Percentiles rank a stretch among this genome's conserved stretches.
Evolutionary conservation across 768 basidiomycete genomes (phyloP).

Genomic region (Suillus luteus): DNA sequence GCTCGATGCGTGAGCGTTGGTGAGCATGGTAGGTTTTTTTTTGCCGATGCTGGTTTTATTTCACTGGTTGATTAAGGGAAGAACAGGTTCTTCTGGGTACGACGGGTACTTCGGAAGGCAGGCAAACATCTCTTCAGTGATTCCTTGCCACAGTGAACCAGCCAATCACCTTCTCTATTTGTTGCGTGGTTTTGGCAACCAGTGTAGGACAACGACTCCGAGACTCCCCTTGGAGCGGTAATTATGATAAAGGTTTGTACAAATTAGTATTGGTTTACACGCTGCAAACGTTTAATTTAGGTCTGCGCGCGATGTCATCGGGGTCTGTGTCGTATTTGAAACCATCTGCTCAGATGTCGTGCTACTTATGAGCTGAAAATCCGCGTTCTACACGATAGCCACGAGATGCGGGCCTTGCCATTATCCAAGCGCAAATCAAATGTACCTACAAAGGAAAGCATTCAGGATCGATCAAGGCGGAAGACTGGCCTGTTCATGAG

Average conservation of each 20-base stretch:
- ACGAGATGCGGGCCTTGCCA: not conserved
- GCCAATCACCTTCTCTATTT: not conserved
- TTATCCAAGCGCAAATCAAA: not conserved
- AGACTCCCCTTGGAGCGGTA: too few species aligned
- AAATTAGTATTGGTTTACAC: not conserved
- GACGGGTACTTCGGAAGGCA: not conserved
- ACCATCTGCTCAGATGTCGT: too few species aligned
- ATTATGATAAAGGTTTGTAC: not conserved
- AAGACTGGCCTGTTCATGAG: not conserved
- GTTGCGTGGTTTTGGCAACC: not conserved
- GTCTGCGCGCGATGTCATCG: not conserved
- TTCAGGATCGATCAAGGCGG: not conserved
- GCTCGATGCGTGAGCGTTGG: not conserved
- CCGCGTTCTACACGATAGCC: not conserved
- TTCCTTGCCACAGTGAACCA: not conserved
- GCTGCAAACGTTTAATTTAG: slow-evolving; percentile 1
- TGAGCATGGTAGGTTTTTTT: not conserved
- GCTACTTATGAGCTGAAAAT: not conserved
- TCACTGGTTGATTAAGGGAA: not conserved
- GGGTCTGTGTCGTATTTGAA: not conserved
- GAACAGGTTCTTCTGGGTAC: not conserved
- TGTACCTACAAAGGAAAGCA: not conserved
- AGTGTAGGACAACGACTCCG: not conserved
- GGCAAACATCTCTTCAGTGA: not conserved
- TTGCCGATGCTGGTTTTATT: not conserved